phyloP scores from a whole-genome alignment of 1,284 basidiomycete genomes.

The Papiliotrema flavescens region DNA sequence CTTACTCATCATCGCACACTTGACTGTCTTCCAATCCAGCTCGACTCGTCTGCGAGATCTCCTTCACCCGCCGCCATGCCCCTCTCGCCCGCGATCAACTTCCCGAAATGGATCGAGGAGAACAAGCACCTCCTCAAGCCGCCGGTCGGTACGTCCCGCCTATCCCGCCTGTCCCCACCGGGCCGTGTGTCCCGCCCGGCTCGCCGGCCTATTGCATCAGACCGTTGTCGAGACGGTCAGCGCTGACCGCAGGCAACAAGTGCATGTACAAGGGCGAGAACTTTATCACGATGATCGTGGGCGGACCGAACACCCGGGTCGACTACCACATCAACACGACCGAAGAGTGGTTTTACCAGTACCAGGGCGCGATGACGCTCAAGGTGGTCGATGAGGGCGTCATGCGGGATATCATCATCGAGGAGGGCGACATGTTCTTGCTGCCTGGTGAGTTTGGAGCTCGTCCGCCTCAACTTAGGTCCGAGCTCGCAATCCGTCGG shows the following conservation, averaged over 20 bases:
- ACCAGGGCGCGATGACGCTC: conserved; percentile 85
- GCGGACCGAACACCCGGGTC: conserved; percentile 85
- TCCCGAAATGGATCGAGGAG: conserved; percentile 76
- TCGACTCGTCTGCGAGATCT: no score
- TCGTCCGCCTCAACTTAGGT: no score
- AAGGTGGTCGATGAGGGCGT: conserved; percentile 81
- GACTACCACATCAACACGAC: conserved; percentile 94
- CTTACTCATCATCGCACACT: not conserved
- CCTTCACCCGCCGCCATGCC: no score
- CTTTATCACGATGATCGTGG: conserved; percentile 86
- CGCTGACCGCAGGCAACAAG: conserved; percentile 59
- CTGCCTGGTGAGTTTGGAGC: conserved; percentile 81
- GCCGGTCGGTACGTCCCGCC: conserved; percentile 59
- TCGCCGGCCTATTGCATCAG: no score
- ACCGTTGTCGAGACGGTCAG: not conserved
- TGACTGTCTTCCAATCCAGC: no score
- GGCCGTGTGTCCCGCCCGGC: conserved; percentile 54
- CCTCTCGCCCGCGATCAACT: conserved; percentile 63
- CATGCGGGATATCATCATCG: conserved; percentile 83
- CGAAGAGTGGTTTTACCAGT: conserved; percentile 96
- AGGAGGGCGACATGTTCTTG: conserved; percentile 94
- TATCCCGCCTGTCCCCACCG: conserved; percentile 58
- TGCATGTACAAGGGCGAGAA: conserved; percentile 80
- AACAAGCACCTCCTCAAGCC: conserved; percentile 76
- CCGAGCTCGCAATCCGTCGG: no score